Conservation (phyloP, 164 flowering plant genomes). For the Vitis riparia region DNA sequence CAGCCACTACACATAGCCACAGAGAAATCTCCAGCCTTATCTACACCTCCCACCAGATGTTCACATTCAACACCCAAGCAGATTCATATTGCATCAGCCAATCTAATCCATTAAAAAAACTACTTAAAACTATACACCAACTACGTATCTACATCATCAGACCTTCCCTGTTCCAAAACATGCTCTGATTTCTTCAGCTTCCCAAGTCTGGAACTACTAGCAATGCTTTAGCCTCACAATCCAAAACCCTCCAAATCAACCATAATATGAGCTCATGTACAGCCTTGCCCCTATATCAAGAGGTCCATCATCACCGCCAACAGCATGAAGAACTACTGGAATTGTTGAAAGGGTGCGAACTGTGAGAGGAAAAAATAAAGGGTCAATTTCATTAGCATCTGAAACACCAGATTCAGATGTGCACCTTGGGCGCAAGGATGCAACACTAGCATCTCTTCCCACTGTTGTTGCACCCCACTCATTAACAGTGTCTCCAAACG, state of each 20-base stretch:
- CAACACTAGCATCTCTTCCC: background rate
- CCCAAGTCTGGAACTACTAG: background rate
- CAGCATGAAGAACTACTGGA: conserved; percentile 75
- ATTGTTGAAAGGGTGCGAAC: conserved; percentile 61
- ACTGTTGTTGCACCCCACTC: conserved; percentile 7
- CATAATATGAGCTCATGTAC: conserved; percentile 65
- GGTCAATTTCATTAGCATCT: conserved; percentile 29
- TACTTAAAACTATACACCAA: conserved; percentile 30
- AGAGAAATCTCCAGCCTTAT: conserved; percentile 13
- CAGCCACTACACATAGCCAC: conserved; percentile 31
- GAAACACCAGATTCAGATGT: conserved; percentile 5
- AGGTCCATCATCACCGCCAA: conserved; percentile 87
- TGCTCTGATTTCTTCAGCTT: conserved; percentile 1
- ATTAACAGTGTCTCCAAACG: conserved; percentile 1
- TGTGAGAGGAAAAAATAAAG: conserved; percentile 74
- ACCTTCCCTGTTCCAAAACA: background rate
- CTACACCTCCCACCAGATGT: conserved; percentile 27
- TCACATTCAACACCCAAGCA: background rate
- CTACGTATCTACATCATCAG: conserved; percentile 34
- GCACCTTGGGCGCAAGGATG: conserved; percentile 2
- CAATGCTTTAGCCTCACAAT: background rate
- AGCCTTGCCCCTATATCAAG: conserved; percentile 77
- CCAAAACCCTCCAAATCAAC: conserved; percentile 15
- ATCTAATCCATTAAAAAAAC: background rate
- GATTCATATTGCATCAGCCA: background rate